Percentiles rank a stretch among this genome's conserved stretches.
Conservation (phyloP, 2,329 filamentous ascomycete genomes). For the Allantophomopsis lycopodina region DNA sequence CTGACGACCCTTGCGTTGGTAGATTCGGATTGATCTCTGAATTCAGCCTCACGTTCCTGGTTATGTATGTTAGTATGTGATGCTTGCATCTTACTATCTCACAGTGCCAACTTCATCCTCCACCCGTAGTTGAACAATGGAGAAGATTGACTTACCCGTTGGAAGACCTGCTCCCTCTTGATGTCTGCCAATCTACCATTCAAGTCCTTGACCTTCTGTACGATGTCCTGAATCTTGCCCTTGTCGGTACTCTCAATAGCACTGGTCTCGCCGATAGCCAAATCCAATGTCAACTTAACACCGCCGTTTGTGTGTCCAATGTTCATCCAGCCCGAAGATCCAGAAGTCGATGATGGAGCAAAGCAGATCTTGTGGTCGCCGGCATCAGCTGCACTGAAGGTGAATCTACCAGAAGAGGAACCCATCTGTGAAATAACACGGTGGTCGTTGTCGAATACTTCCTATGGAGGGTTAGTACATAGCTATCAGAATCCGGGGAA, state of each 20-base stretch:
- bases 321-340: slow-evolving; percentile 59
- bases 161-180: slow-evolving; percentile 88
- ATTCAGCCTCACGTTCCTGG: slow-evolving; percentile 92
- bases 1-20: slow-evolving; percentile 86
- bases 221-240: slow-evolving; percentile 80
- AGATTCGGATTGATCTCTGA: slow-evolving; percentile 90
- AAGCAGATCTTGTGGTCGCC: slow-evolving; percentile 96
- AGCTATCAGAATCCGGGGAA: too few relatives aligned
- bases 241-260: slow-evolving; percentile 91
- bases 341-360: slow-evolving; percentile 63
- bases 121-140: too few relatives aligned
- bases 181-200: slow-evolving; percentile 82
- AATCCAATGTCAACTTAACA: slow-evolving; percentile 73
- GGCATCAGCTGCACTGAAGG: slow-evolving; percentile 87
- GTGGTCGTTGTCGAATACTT: slow-evolving; percentile 96
- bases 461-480: slow-evolving; percentile 27
- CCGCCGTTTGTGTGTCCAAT: slow-evolving; percentile 52
- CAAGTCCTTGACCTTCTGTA: slow-evolving; percentile 76
- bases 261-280: slow-evolving; percentile 89
- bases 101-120: too few relatives aligned
- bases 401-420: slow-evolving; percentile 67
- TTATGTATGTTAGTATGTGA: slow-evolving; percentile 2
- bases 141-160: slow-evolving; percentile 47
- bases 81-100: not conserved
- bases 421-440: slow-evolving; percentile 84